A percentile compares a stretch with the other conserved stretches of the same genome.
Evolutionary conservation across 2,329 filamentous ascomycete species (phyloP).

Genomic region (Hypoxylon sp.): DNA sequence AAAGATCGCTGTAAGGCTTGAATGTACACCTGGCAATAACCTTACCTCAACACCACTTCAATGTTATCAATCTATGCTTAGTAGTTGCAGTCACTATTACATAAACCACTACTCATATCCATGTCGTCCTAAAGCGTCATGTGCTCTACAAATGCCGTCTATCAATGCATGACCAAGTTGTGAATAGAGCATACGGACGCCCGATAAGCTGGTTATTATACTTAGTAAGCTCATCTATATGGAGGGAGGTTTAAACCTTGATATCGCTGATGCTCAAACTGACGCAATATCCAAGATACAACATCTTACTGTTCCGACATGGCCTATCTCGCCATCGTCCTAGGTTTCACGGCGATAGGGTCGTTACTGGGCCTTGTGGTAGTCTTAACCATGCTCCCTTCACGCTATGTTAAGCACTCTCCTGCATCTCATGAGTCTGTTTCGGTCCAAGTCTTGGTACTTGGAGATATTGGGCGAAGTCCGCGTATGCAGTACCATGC

Average conservation of each 20-base stretch:
- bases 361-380: constrained; percentile 51
- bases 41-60: constrained; percentile 23
- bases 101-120: constrained; percentile 8
- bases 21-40: constrained; percentile 18
- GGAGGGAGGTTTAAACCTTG: not conserved
- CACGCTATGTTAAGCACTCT: constrained; percentile 55
- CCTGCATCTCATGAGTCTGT: constrained; percentile 49
- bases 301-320: constrained; percentile 41
- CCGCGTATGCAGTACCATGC: constrained; percentile 99
- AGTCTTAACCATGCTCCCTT: constrained; percentile 54
- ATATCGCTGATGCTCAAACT: constrained; percentile 1
- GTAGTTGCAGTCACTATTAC: constrained; percentile 18
- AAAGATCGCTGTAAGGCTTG: constrained; percentile 17
- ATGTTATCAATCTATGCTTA: constrained; percentile 5
- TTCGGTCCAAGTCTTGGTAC: constrained; percentile 83
- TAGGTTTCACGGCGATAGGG: constrained; percentile 44
- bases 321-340: constrained; percentile 48
- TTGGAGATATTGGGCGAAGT: constrained; percentile 95
- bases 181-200: constrained; percentile 3
- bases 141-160: constrained; percentile 4
- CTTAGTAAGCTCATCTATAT: constrained; percentile 29
- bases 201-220: constrained; percentile 3
- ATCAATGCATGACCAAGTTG: not conserved
- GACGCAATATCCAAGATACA: constrained; percentile 2
- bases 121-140: constrained; percentile 1